Conservation (phyloP, 1,284 basidiomycete genomes). For the Ganoderma resinaceum region DNA sequence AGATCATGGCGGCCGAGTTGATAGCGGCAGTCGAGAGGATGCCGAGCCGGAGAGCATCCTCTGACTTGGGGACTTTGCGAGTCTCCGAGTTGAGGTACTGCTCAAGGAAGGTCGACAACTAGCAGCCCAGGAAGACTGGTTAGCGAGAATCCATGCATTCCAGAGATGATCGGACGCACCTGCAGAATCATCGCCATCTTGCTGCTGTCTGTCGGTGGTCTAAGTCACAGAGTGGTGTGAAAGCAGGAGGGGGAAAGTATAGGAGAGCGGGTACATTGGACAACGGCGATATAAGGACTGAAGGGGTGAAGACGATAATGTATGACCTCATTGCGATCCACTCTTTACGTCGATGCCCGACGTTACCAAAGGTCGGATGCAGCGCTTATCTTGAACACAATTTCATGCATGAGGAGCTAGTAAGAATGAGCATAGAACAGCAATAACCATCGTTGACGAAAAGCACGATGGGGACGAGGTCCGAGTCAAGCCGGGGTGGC, state of each 20-base stretch:
- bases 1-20: slow-evolving; percentile 62
- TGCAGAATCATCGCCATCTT: slow-evolving; percentile 28
- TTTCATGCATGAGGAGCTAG: not conserved
- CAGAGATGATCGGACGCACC: slow-evolving; percentile 4
- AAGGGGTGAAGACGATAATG: not conserved
- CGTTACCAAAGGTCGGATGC: not conserved
- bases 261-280: not conserved
- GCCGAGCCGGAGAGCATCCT: slow-evolving; percentile 56
- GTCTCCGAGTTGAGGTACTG: slow-evolving; percentile 23
- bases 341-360: slow-evolving; percentile 2
- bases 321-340: slow-evolving; percentile 29
- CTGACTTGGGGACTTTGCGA: slow-evolving; percentile 12
- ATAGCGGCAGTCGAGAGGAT: slow-evolving; percentile 71
- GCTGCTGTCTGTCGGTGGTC: not conserved
- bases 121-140: not conserved
- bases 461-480: no score
- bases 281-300: not conserved
- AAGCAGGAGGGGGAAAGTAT: not conserved
- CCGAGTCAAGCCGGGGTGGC: no score
- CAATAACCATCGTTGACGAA: no score
- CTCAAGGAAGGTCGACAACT: slow-evolving; percentile 26
- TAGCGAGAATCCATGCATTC: not conserved
- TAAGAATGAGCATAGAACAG: no score
- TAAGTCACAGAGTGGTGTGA: not conserved
- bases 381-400: not conserved